Conservation (phyloP, 768 basidiomycete species). For the Psilocybe subaeruginosa region DNA sequence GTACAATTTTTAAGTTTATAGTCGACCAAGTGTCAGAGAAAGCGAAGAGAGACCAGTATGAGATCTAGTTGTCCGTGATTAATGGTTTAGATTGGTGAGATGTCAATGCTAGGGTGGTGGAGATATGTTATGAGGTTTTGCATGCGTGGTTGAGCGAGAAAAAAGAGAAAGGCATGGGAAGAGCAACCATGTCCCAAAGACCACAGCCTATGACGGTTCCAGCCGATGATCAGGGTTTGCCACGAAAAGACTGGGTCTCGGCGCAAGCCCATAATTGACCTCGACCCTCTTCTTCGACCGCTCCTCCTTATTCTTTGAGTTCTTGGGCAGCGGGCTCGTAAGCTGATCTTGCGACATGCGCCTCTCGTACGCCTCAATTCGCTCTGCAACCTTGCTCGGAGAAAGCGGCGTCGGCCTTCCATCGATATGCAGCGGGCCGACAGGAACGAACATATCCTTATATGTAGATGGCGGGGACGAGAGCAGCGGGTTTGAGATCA, state of each 20-base stretch:
- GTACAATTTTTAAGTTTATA: background rate
- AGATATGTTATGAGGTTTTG: background rate
- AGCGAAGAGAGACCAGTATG: background rate
- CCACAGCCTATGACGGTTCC: conserved; percentile 11
- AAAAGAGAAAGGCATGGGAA: background rate
- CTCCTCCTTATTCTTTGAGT: conserved; percentile 47
- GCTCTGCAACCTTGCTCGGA: conserved; percentile 41
- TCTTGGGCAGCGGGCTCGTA: conserved; percentile 34
- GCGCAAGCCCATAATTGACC: conserved; percentile 68
- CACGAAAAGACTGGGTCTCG: conserved; percentile 65
- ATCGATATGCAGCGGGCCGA: conserved; percentile 12
- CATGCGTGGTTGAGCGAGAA: background rate
- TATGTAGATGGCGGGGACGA: conserved; percentile 13
- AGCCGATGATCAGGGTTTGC: conserved; percentile 66
- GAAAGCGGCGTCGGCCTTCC: conserved; percentile 10
- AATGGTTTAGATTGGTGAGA: background rate
- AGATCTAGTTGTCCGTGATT: background rate
- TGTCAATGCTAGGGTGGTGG: background rate
- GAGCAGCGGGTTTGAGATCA: background rate
- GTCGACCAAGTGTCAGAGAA: background rate
- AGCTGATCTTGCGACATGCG: conserved; percentile 51
- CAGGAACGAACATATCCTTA: conserved; percentile 4
- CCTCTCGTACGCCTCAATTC: conserved; percentile 61
- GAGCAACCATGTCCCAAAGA: background rate
- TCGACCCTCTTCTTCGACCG: conserved; percentile 38